A percentile compares a stretch with the other conserved stretches of the same genome.
phyloP scores from a whole-genome alignment of 2,329 filamentous ascomycete genomes.

The Cadophora gregata region DNA sequence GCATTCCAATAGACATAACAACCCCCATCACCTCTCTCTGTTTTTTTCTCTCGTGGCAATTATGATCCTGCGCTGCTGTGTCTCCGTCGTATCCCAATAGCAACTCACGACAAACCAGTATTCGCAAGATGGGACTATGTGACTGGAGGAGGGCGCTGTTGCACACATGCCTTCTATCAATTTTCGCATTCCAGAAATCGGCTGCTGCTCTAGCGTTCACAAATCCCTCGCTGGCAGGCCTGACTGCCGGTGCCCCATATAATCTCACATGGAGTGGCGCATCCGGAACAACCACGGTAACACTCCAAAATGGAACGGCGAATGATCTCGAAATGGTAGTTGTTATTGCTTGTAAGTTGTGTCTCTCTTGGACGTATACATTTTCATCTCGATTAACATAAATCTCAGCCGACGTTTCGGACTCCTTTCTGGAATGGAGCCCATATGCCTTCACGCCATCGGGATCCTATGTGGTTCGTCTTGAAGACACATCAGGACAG shows the following conservation, averaged over 20 bases:
- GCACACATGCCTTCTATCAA: not conserved
- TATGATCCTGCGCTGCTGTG: not conserved
- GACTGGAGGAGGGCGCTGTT: slow-evolving; percentile 6
- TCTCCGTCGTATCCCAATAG: not conserved
- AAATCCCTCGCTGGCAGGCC: slow-evolving; percentile 13
- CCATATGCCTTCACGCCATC: slow-evolving; percentile 19
- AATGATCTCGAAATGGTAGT: slow-evolving; percentile 9
- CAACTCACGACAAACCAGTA: not conserved
- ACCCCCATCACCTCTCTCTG: not conserved
- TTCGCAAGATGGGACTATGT: slow-evolving; percentile 6
- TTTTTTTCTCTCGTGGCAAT: not conserved
- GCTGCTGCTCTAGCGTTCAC: slow-evolving; percentile 21
- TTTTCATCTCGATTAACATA: not conserved
- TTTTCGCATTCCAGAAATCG: slow-evolving; percentile 4
- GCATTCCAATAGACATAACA: slow-evolving; percentile 10
- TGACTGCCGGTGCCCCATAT: slow-evolving; percentile 21
- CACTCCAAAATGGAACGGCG: slow-evolving; percentile 17
- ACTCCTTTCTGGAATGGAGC: slow-evolving; percentile 8
- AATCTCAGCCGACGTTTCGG: not conserved
- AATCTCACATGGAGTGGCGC: slow-evolving; percentile 25
- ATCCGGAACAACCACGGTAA: slow-evolving; percentile 20
- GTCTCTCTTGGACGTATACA: not conserved
- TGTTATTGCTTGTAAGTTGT: slow-evolving; percentile 19
- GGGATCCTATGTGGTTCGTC: slow-evolving; percentile 14
- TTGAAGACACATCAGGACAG: slow-evolving; percentile 22